Evolutionary conservation across 139 green algal species (phyloP).

Genomic region (Zygnema circumcarinatum): DNA sequence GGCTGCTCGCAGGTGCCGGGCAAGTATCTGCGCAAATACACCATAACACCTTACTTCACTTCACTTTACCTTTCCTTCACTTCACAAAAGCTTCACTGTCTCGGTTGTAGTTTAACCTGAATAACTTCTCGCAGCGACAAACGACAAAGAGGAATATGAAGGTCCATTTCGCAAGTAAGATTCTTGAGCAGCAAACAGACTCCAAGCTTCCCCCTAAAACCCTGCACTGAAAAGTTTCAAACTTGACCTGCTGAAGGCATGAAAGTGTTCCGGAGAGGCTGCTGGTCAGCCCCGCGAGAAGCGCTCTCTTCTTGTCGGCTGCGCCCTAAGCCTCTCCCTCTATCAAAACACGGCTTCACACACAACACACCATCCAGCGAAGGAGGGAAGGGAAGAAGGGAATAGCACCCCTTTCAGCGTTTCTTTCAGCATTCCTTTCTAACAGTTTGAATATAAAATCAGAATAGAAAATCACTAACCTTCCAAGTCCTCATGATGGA

Average conservation of each 20-base stretch:
- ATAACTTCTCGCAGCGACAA: background rate
- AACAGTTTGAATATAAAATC: background rate
- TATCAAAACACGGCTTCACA: no score
- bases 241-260: no score
- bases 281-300: background rate
- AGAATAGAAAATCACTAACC: constrained; percentile 18
- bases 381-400: no score
- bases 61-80: no score
- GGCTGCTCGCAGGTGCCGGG: background rate
- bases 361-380: no score
- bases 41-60: background rate
- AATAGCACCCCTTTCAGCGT: no score
- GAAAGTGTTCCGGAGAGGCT: background rate
- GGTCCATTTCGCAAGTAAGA: no score
- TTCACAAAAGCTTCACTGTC: background rate
- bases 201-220: no score
- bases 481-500: constrained; percentile 49
- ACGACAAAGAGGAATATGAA: no score
- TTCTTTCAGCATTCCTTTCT: no score
- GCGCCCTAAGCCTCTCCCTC: background rate
- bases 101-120: background rate
- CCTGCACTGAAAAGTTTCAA: no score
- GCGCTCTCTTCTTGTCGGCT: background rate
- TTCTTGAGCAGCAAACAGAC: no score
- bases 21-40: constrained; percentile 1